Conservation (phyloP, 2,329 filamentous ascomycete genomes). For the Fusarium sp. region DNA sequence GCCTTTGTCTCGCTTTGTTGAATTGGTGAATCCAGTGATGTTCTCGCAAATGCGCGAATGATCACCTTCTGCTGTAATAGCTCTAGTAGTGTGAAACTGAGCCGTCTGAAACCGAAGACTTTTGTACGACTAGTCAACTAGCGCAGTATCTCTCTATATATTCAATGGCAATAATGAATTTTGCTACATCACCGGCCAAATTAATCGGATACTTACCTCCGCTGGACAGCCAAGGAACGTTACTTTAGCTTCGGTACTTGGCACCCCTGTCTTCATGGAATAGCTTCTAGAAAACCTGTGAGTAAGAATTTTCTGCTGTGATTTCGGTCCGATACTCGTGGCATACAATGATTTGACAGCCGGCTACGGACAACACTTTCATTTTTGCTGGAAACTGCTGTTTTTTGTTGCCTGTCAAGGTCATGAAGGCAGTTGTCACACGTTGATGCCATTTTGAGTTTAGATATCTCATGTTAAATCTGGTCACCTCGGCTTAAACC, state of each 20-base stretch:
- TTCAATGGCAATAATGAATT: conserved; percentile 5
- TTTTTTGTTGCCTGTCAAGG: background rate
- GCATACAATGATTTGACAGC: background rate
- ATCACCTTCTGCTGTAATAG: conserved; percentile 4
- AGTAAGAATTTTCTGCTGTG: conserved; percentile 16
- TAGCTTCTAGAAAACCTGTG: conserved; percentile 14
- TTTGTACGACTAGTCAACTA: conserved; percentile 14
- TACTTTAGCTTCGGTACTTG: conserved; percentile 19
- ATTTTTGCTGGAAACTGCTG: background rate
- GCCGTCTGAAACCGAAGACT: conserved; percentile 26
- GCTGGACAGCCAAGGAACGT: background rate
- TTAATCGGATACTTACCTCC: conserved; percentile 26
- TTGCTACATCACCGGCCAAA: background rate
- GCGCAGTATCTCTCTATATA: background rate
- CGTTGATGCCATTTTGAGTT: background rate
- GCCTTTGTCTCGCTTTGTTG: conserved; percentile 8
- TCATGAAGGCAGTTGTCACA: background rate
- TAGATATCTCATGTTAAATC: background rate
- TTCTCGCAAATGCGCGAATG: conserved; percentile 21
- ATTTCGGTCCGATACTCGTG: conserved; percentile 23
- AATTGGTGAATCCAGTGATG: background rate
- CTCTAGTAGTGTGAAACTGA: conserved; percentile 14
- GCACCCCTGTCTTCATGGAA: conserved; percentile 1
- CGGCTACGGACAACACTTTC: background rate
- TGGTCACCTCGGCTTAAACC: background rate